Conservation (phyloP, 2,329 filamentous ascomycete genomes). For the Microsporum canis region DNA sequence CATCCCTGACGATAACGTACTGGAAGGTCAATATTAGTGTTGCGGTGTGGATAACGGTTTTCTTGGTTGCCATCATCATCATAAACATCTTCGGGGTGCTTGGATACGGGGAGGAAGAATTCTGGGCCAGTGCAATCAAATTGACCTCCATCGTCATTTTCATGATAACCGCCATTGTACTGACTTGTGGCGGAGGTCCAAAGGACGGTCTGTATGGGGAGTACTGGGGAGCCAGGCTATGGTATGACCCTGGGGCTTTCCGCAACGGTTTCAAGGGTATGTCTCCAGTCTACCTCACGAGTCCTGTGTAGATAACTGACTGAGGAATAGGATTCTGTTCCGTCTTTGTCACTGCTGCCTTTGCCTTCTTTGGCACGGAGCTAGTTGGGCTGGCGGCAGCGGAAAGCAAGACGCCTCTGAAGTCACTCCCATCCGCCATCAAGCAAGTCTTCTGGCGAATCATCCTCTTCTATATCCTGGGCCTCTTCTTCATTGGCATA, state of each 20-base stretch:
- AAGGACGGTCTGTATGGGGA: conserved; percentile 22
- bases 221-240: conserved; percentile 52
- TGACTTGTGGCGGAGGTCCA: conserved; percentile 34
- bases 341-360: conserved; percentile 34
- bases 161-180: conserved; percentile 71
- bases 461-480: conserved; percentile 46
- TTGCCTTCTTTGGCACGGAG: conserved; percentile 34
- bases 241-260: conserved; percentile 56
- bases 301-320: not conserved
- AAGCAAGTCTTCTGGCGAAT: conserved; percentile 45
- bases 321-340: conserved; percentile 46
- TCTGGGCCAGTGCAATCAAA: conserved; percentile 70
- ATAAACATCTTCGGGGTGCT: conserved; percentile 80
- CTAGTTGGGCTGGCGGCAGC: conserved; percentile 45
- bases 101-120: conserved; percentile 74
- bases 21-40: conserved; percentile 42
- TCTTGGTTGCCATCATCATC: conserved; percentile 56
- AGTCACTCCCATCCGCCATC: conserved; percentile 44
- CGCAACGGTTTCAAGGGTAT: conserved; percentile 46
- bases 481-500: conserved; percentile 48
- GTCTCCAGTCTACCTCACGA: not conserved
- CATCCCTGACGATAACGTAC: conserved; percentile 64
- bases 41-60: conserved; percentile 52
- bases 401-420: conserved; percentile 43
- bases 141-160: conserved; percentile 71